These are phyloP conservation scores for Pachyrhizus erosus DNA, from an alignment of 306 rosid genomes.

Conservation along the genomic window DNA sequence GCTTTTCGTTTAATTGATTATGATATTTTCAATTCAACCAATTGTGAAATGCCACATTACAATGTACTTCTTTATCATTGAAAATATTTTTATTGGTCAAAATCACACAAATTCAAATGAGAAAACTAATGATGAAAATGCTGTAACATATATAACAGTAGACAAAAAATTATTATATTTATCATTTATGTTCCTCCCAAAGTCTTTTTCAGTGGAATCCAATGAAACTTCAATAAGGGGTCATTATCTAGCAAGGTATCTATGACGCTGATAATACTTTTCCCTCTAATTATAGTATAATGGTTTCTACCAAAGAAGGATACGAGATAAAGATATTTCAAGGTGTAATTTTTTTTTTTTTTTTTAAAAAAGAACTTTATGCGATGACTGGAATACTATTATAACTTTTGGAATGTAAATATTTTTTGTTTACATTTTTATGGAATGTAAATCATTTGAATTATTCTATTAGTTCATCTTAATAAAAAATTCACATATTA, in stretches of 20 bases:
- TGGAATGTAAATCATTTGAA: not conserved
- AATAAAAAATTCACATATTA: not conserved
- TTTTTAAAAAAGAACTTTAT: not conserved
- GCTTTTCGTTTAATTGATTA: slow-evolving; percentile 23
- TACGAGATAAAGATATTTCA: not conserved
- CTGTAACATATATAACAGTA: not conserved
- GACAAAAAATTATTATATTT: not conserved
- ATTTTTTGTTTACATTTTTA: too few relatives aligned
- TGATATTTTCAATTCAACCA: slow-evolving; percentile 21
- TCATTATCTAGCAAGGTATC: not conserved
- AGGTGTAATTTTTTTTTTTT: too few relatives aligned
- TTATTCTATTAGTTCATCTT: not conserved
- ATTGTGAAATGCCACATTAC: not conserved
- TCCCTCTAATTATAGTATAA: not conserved
- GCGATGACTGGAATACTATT: not conserved
- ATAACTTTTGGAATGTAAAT: not conserved
- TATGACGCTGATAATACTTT: not conserved
- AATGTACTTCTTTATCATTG: not conserved
- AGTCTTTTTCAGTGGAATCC: slow-evolving; percentile 45
- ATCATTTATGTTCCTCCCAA: slow-evolving; percentile 20
- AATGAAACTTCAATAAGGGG: slow-evolving; percentile 28
- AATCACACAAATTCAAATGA: slow-evolving; percentile 23
- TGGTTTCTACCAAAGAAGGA: not conserved
- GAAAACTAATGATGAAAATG: slow-evolving; percentile 43
- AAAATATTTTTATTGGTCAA: not conserved